Base-by-base conservation (phyloP, 129 eudicot species). In the Escallonia herrerae region DNA sequence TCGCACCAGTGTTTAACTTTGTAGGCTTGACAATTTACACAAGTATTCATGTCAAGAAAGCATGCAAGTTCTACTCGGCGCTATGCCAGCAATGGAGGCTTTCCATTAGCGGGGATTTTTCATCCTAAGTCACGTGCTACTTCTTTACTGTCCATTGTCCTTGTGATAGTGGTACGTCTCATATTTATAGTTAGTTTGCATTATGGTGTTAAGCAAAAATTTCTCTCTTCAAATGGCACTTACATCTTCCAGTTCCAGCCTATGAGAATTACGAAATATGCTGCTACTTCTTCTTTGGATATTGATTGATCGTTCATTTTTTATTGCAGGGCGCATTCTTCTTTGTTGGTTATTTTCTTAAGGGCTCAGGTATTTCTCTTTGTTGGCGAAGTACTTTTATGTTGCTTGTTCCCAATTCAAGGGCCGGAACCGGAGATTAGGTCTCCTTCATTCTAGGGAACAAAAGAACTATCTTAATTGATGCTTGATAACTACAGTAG, bases 51-150 rank as follows among this genome's bases (percentile, higher is more conserved):
- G 95, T 84, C 95, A 37, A 83, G 95, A 73, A 83, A 85, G 43
- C 95, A 89, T 10, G 84, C 78, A 64, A 82, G 62, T 59, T 47
- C 74, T 40, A 51, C 85, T 0, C 65, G 95, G 66, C 84, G 95
- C 8, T 66, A 73, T 42, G 78, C 66, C 41, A 84, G 82, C 10
- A 68, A 73, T 55, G 85, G 87, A 66, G 60, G 71, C 61, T 72
- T 72, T 74, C 80, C 85, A 62, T 58, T 81, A 33, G 71, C 77
- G 22, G 90, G 82, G 7, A 58, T 85, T 72, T 78, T 79, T 70
- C 90, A 85, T 66, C 69, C 95, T 3, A 87, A 87, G 71, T 78
- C 95, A 15, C 79, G 83, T 54, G 71, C 79, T 55, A 75, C 87
- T 62, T 87, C 95, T 72, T 47, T 80, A 8, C 65, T 87, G 58